Evolutionary conservation across 1,284 basidiomycete genomes (phyloP).

Genomic region (Calocybe gambosa): DNA sequence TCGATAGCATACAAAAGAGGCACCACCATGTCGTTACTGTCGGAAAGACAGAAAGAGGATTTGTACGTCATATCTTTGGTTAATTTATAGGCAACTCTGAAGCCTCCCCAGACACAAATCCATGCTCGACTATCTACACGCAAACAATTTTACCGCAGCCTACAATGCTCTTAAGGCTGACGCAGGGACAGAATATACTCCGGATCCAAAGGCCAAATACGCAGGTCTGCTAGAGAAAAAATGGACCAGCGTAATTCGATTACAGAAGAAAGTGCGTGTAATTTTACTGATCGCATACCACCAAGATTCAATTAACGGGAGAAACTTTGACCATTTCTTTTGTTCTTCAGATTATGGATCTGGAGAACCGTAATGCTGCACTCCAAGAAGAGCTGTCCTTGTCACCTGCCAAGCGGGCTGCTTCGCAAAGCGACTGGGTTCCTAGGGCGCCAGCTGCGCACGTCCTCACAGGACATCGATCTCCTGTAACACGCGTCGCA

Average conservation of each 20-base stretch:
- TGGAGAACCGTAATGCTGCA: slow-evolving; percentile 74
- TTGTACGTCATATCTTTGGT: slow-evolving; percentile 46
- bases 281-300: background rate
- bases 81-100: slow-evolving; percentile 4
- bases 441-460: slow-evolving; percentile 78
- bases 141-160: slow-evolving; percentile 57
- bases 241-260: slow-evolving; percentile 88
- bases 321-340: background rate
- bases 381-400: slow-evolving; percentile 72
- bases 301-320: background rate
- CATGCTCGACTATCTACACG: slow-evolving; percentile 78
- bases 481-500: slow-evolving; percentile 71
- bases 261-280: slow-evolving; percentile 80
- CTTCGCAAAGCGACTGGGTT: slow-evolving; percentile 70
- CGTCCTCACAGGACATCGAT: slow-evolving; percentile 75
- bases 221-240: slow-evolving; percentile 89
- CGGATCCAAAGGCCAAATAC: slow-evolving; percentile 79
- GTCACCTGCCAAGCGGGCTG: slow-evolving; percentile 50
- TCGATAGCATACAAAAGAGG: background rate
- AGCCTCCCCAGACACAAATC: slow-evolving; percentile 63
- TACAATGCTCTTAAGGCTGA: slow-evolving; percentile 64
- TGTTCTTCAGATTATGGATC: slow-evolving; percentile 73
- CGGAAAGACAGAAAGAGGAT: slow-evolving; percentile 79
- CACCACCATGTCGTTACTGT: slow-evolving; percentile 47
- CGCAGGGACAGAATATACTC: slow-evolving; percentile 56